phyloP scores from a whole-genome alignment of 1,139 yeast genomes.

The Taphrina pruni region DNA sequence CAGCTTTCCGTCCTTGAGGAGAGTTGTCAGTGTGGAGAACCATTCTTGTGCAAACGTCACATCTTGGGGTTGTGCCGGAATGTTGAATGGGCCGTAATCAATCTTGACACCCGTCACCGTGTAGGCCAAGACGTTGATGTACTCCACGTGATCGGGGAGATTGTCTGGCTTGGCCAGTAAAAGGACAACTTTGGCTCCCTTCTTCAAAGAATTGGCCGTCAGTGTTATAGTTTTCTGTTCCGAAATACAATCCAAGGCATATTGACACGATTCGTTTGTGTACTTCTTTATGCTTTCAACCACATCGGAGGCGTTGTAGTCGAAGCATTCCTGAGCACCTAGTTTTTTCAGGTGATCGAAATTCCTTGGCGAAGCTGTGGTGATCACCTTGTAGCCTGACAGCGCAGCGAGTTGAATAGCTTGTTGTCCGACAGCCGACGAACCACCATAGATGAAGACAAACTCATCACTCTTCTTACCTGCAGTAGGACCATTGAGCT shows the following conservation, averaged over 20 bases:
- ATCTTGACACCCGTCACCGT: constrained; percentile 29
- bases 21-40: constrained; percentile 42
- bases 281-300: constrained; percentile 58
- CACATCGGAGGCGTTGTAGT: constrained; percentile 63
- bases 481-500: constrained; percentile 43
- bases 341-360: constrained; percentile 55
- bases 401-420: constrained; percentile 63
- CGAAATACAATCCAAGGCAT: constrained; percentile 66
- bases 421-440: constrained; percentile 62
- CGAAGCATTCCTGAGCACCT: constrained; percentile 68
- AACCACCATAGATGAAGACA: constrained; percentile 67
- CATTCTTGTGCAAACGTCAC: constrained; percentile 40
- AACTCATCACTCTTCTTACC: constrained; percentile 47
- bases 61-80: constrained; percentile 39
- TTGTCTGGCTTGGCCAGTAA: constrained; percentile 22
- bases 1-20: constrained; percentile 43
- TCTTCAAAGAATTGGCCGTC: constrained; percentile 4
- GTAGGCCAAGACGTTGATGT: constrained; percentile 25
- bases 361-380: constrained; percentile 61
- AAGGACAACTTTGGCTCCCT: constrained; percentile 28
- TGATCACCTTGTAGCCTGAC: constrained; percentile 61
- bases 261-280: constrained; percentile 56
- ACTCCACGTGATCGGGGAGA: constrained; percentile 11
- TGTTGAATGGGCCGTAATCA: constrained; percentile 17
- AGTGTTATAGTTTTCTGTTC: constrained; percentile 29